Base-by-base conservation (phyloP, 352 stramenopile genomes). In the Bremia lactucae region DNA sequence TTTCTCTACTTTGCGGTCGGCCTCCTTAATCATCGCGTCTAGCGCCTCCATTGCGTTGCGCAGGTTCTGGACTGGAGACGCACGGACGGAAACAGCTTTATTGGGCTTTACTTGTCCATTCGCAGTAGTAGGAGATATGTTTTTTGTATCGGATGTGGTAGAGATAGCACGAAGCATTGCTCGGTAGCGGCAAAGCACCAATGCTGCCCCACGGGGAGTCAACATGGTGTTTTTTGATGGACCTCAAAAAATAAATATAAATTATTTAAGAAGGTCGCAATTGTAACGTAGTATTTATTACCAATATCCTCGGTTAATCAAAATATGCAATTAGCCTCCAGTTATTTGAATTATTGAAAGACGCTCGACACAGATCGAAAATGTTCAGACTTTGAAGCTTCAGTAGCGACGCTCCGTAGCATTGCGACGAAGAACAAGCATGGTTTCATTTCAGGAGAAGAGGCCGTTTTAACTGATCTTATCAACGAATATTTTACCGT, bases 401-500 rank as follows among this genome's bases (percentile, higher is more conserved):
- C 63, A 6, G 68, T 96, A 4, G 43, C 70, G 19, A 59, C 65
- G 16, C 66, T 97, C 13, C 70, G 71, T n/a, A 71, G 82, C 10
- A 73, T 94, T 33, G 36, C 60, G 1, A 57, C 55, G 13, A 90
- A 92, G 55, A 95, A 92, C 69, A 69, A 68, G 52, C 46, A 69
- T 25, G 84, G 86, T 7, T 45, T 94, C 16, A 56, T 77, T 29
- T 80, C 72, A 16, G 75, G 67, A 21, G 68, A 79, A 9, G 78
- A 87, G 42, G 39, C 55, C 14, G 72, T 80, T 26, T 45, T 92
- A 18, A 70, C 67, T 7, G 72, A 87, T 26, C 59, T 95, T 35
- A 74, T 90, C 41, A 80, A 81, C 50, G 66, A 88, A 50, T 91
- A 89, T 53, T 86, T 80, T 42, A 58, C 57, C 8, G 71, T 93